A percentile compares a stretch with the other conserved stretches of the same genome.
These are phyloP conservation scores for Thecaphora frezii DNA, from an alignment of 1,284 basidiomycete species.

Conservation along the genomic window DNA sequence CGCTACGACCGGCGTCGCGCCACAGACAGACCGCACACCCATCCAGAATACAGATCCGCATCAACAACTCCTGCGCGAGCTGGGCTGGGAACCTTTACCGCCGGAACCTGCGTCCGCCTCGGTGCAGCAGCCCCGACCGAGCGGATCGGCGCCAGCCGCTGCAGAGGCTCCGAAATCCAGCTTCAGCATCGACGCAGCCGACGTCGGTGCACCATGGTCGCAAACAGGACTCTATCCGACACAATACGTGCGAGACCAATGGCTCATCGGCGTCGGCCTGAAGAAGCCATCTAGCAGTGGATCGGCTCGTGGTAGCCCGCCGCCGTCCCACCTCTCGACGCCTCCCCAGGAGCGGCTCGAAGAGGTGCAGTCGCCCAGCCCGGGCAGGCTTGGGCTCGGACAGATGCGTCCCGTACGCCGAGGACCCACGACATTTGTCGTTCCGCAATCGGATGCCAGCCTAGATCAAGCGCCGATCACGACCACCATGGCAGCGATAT, in stretches of 20 bases:
- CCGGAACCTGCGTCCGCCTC: too few relatives aligned
- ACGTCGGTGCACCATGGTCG: background rate
- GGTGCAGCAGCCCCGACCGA: too few relatives aligned
- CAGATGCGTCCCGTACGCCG: background rate
- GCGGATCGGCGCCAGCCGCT: too few relatives aligned
- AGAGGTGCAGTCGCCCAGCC: background rate
- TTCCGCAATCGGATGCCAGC: too few relatives aligned
- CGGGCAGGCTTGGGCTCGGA: background rate
- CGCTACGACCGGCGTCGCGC: background rate
- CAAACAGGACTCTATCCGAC: background rate
- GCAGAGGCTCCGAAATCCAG: background rate
- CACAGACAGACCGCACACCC: background rate
- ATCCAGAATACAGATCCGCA: background rate
- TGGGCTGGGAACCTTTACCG: background rate
- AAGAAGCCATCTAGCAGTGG: background rate
- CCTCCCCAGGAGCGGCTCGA: background rate
- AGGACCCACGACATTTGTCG: too few relatives aligned
- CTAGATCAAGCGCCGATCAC: too few relatives aligned
- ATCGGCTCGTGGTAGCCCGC: background rate
- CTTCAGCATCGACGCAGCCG: background rate
- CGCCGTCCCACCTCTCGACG: too few relatives aligned
- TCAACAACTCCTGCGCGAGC: background rate
- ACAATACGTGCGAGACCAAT: background rate
- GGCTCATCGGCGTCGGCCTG: background rate
- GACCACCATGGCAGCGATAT: too few relatives aligned